Evolutionary conservation across 1,139 yeast species (phyloP).

Genomic region (Maudiozyma humilis): DNA sequence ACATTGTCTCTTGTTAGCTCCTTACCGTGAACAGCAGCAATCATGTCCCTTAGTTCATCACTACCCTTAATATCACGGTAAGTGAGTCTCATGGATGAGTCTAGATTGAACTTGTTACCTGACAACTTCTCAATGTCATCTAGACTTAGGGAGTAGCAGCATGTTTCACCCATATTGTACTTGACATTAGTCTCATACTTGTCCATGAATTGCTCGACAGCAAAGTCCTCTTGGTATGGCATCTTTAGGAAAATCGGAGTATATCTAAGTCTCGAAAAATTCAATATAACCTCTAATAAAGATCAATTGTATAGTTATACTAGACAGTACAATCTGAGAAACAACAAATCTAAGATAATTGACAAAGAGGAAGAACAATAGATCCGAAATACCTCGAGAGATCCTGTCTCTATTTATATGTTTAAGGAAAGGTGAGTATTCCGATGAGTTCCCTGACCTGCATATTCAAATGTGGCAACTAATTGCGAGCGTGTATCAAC

Average conservation of each 20-base stretch:
- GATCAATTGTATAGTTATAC: too few species aligned
- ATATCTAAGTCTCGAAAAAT: too few species aligned
- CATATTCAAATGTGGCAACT: background rate
- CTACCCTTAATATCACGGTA: conserved; percentile 48
- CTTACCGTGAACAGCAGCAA: conserved; percentile 36
- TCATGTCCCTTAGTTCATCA: conserved; percentile 33
- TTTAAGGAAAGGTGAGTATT: background rate
- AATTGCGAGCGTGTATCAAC: background rate
- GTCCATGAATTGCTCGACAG: conserved; percentile 55
- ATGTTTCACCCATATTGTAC: conserved; percentile 48
- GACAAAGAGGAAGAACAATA: too few species aligned
- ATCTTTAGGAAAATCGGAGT: conserved; percentile 14
- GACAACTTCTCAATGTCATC: conserved; percentile 34
- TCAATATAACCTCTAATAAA: too few species aligned
- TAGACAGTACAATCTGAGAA: too few species aligned
- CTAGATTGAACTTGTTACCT: conserved; percentile 25
- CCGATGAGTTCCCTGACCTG: background rate
- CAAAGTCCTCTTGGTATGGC: conserved; percentile 40
- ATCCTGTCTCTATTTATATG: background rate
- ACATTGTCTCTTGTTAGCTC: conserved; percentile 27
- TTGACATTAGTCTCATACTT: conserved; percentile 37
- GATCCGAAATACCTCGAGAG: background rate
- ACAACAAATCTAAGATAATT: too few species aligned
- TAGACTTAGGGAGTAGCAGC: conserved; percentile 41
- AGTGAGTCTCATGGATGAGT: conserved; percentile 31